These are phyloP conservation scores for Pelargonium australe DNA, from an alignment of 441 rosid species.

Conservation along the genomic window DNA sequence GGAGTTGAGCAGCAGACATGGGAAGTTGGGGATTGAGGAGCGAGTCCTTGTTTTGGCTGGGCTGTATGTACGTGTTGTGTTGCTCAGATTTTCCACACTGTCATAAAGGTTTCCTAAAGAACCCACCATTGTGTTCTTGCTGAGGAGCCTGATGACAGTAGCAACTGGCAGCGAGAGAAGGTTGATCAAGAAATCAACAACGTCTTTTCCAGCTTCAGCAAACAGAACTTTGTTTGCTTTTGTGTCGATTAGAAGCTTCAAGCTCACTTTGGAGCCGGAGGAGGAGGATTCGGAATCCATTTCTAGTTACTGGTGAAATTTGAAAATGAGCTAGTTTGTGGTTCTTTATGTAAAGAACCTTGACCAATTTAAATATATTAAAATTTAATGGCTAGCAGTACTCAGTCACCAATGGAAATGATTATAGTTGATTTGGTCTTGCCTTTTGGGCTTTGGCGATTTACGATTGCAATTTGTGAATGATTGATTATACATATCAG, in stretches of 20 bases:
- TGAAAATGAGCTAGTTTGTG: too few species aligned
- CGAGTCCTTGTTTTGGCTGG: neutral
- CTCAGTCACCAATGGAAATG: too few species aligned
- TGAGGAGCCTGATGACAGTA: neutral
- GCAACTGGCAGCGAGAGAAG: neutral
- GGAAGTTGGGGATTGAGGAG: neutral
- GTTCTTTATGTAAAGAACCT: too few species aligned
- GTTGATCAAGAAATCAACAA: constrained; percentile 11
- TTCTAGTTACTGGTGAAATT: too few species aligned
- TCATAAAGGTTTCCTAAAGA: neutral
- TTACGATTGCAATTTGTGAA: too few species aligned
- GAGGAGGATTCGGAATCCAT: too few species aligned
- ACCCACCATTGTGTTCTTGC: neutral
- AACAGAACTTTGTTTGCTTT: neutral
- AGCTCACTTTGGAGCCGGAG: too few species aligned
- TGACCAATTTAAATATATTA: too few species aligned
- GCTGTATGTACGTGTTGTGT: neutral
- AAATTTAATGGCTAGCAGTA: too few species aligned
- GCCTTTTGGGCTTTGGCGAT: too few species aligned
- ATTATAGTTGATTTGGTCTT: too few species aligned
- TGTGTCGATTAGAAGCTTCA: neutral
- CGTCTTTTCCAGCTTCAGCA: constrained; percentile 7
- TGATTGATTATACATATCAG: too few species aligned
- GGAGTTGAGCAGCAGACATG: neutral
- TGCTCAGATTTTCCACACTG: constrained; percentile 1